A percentile compares a stretch with the other conserved stretches of the same genome.
Evolutionary conservation across 2,329 filamentous ascomycete genomes (phyloP).

Genomic region (Hymenoscyphus occultus): DNA sequence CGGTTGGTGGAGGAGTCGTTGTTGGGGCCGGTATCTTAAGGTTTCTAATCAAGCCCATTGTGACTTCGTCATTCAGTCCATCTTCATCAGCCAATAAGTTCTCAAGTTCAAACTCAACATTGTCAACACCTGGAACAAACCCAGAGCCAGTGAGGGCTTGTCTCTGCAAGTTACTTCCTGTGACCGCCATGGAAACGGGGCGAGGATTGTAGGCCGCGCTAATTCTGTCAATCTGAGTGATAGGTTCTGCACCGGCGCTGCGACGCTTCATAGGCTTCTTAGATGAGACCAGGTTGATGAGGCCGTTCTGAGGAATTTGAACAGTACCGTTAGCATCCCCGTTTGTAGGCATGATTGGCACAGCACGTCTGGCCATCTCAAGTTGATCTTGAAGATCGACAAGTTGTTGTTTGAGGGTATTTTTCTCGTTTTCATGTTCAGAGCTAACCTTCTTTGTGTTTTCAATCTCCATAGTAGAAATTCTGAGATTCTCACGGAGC

Average conservation of each 20-base stretch:
- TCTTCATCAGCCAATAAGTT: slow-evolving; percentile 92
- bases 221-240: slow-evolving; percentile 80
- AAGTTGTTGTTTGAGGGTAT: slow-evolving; percentile 81
- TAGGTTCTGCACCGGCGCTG: slow-evolving; percentile 80
- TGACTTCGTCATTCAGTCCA: slow-evolving; percentile 93
- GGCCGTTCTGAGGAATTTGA: slow-evolving; percentile 62
- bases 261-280: slow-evolving; percentile 90
- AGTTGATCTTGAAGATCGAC: slow-evolving; percentile 89
- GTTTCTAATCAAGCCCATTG: slow-evolving; percentile 91
- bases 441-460: slow-evolving; percentile 70
- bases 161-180: slow-evolving; percentile 58
- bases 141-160: slow-evolving; percentile 72
- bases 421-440: slow-evolving; percentile 80
- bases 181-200: slow-evolving; percentile 92
- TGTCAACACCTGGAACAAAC: slow-evolving; percentile 79
- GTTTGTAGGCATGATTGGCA: slow-evolving; percentile 63
- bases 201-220: slow-evolving; percentile 90
- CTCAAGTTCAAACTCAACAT: slow-evolving; percentile 92
- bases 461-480: slow-evolving; percentile 78
- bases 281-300: slow-evolving; percentile 94
- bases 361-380: slow-evolving; percentile 71
- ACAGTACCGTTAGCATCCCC: slow-evolving; percentile 64
- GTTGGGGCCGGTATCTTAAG: slow-evolving; percentile 92
- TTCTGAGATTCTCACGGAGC: slow-evolving; percentile 76
- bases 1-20: slow-evolving; percentile 83